phyloP scores from a whole-genome alignment of 768 basidiomycete genomes.

The Lentinula lateritia region DNA sequence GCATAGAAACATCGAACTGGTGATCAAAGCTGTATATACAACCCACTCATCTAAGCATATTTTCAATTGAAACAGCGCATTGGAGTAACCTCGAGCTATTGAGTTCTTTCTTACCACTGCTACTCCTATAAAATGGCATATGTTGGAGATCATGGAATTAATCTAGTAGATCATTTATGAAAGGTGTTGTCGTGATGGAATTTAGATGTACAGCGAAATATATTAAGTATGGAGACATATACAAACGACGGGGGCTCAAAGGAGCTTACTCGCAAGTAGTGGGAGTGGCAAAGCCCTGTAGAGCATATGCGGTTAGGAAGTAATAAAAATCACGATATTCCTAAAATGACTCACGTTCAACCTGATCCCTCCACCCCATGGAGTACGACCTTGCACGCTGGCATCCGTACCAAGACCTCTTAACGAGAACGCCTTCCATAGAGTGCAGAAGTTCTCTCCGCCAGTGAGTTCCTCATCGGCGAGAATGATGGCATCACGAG shows the following conservation, averaged over 20 bases:
- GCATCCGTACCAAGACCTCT: conserved; percentile 83
- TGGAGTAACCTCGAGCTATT: no score
- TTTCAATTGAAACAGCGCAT: no score
- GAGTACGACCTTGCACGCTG: conserved; percentile 65
- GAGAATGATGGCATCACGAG: conserved; percentile 84
- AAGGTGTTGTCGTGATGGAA: neutral
- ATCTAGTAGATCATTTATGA: neutral
- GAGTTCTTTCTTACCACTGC: no score
- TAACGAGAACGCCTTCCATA: conserved; percentile 83
- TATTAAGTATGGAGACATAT: neutral
- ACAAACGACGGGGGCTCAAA: neutral
- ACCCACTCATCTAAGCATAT: no score
- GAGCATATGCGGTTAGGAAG: neutral
- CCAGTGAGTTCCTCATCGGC: conserved; percentile 88
- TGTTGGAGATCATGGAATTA: neutral
- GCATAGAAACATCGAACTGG: no score
- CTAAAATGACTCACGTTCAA: conserved; percentile 35
- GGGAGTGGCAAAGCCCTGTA: neutral
- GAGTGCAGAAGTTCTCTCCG: conserved; percentile 85
- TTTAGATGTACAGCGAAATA: neutral
- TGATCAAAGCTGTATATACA: no score
- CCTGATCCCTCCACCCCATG: conserved; percentile 91
- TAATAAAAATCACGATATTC: neutral
- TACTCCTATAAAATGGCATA: no score
- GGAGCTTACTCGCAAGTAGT: neutral